Conservation (phyloP, 2,329 filamentous ascomycete genomes). For the Mollisia scopiformis region DNA sequence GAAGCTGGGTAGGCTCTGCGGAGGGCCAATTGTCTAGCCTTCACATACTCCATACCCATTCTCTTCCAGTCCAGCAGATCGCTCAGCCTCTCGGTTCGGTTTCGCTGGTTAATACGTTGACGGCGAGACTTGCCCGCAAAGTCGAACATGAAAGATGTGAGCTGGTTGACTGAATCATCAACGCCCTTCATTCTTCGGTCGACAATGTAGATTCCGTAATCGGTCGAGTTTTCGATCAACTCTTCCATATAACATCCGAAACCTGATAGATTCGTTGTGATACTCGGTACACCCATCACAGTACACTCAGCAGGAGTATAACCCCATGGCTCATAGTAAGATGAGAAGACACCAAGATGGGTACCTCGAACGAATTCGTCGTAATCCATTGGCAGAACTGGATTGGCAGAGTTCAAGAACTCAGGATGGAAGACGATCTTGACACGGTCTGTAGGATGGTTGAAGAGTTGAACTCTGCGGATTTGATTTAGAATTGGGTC, state of each 20-base stretch:
- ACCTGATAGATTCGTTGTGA: slow-evolving; percentile 96
- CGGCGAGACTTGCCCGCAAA: slow-evolving; percentile 92
- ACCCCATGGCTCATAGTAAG: slow-evolving; percentile 99
- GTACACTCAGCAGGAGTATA: slow-evolving; percentile 98
- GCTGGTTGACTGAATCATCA: slow-evolving; percentile 95
- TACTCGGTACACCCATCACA: slow-evolving; percentile 97
- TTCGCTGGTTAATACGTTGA: slow-evolving; percentile 98
- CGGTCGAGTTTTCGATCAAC: slow-evolving; percentile 94
- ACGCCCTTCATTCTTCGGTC: slow-evolving; percentile 94
- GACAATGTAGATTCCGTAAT: slow-evolving; percentile 99
- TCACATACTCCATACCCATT: slow-evolving; percentile 99
- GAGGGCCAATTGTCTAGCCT: slow-evolving; percentile 90
- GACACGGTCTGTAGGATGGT: slow-evolving; percentile 91
- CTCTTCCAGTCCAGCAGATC: slow-evolving; percentile 98
- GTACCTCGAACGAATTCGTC: slow-evolving; percentile 98
- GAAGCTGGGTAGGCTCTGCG: slow-evolving; percentile 88
- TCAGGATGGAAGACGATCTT: slow-evolving; percentile 99
- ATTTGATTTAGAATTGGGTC: slow-evolving; percentile 97
- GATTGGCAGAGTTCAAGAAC: slow-evolving; percentile 94
- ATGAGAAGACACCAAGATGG: slow-evolving; percentile 92
- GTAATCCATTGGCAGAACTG: slow-evolving; percentile 93
- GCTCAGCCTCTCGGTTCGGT: slow-evolving; percentile 91
- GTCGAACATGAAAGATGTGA: slow-evolving; percentile 90
- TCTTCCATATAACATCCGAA: slow-evolving; percentile 99
- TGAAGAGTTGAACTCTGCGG: slow-evolving; percentile 94